Base-by-base conservation (phyloP, 2,329 filamentous ascomycete species). In the Penicillium janthinellum region DNA sequence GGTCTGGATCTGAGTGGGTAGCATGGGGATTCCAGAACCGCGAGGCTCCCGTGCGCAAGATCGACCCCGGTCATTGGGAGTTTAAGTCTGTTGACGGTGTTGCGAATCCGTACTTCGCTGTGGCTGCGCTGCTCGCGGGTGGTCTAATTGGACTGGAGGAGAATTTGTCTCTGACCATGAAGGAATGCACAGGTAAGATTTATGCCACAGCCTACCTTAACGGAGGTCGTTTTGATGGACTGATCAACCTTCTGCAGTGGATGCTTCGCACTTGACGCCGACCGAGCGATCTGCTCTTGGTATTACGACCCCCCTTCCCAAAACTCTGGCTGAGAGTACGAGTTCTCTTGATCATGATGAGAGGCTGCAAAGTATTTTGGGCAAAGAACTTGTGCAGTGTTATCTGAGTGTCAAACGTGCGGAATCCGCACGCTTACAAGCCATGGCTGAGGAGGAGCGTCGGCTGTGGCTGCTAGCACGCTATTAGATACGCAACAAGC, bases 11-110 rank as follows among this genome's bases (percentile, higher is more conserved):
- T 0, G 84, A 87, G 7, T 93, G 88, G 87, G 84, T 93, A 0
- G 79, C 88, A 0, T 96, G 90, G 91, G 91, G 91, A 12, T 90
- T 86, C 4, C 88, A 95, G 75, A 95, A 95, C 73, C 86, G 90
- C 17, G 90, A 94, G 77, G 82, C 86, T 4, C 88, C 91, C 0
- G 79, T 96, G 10, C 84, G 91, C 12, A 88, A 89, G 71, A 83
- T 92, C 50, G 78, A 79, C 3, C 78, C 74, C 2, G 86, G 85
- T 20, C 88, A 91, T 69, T 96, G 90, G 89, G 91, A 96, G 75
- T 67, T 96, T 22, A 89, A 91, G 70, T 86, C 84, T 56, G 70
- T 94, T n/a, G 91, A 96, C 69, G 91, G 91, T 0, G 76, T 92
- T 17, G 89, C 90, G 3, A 96, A 96, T 70, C 85, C 88, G 56